A percentile compares a stretch with the other conserved stretches of the same genome.
Conservation (phyloP, 352 stramenopile genomes). For the Globisporangium nodosum region DNA sequence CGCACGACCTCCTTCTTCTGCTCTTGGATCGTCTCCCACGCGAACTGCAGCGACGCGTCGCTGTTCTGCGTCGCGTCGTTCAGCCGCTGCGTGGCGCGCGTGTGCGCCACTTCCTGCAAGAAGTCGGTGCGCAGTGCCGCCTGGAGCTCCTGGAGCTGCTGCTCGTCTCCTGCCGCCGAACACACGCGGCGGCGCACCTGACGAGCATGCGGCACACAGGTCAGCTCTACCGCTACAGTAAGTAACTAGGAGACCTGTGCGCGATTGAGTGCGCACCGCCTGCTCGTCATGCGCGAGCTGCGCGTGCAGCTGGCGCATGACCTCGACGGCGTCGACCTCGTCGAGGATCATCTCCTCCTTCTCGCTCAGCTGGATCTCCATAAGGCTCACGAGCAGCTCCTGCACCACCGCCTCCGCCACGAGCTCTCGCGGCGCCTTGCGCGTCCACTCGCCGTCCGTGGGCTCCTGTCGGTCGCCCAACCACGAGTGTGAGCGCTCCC, state of each 20-base stretch:
- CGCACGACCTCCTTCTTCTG: slow-evolving; percentile 67
- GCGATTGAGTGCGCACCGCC: slow-evolving; percentile 13
- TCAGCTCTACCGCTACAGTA: background rate
- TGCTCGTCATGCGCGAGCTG: slow-evolving; percentile 46
- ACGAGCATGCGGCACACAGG: background rate
- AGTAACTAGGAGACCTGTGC: background rate
- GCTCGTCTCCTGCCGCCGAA: slow-evolving; percentile 38
- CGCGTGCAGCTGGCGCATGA: slow-evolving; percentile 38
- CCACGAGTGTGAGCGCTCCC: too few species aligned
- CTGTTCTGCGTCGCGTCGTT: slow-evolving; percentile 26
- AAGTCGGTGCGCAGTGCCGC: slow-evolving; percentile 43
- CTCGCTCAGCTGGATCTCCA: slow-evolving; percentile 46
- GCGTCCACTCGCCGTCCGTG: slow-evolving; percentile 14
- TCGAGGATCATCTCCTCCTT: slow-evolving; percentile 50
- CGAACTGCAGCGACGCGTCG: slow-evolving; percentile 67
- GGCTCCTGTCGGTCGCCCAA: background rate
- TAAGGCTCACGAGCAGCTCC: slow-evolving; percentile 52
- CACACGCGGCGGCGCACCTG: slow-evolving; percentile 38
- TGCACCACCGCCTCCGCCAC: slow-evolving; percentile 66
- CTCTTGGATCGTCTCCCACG: slow-evolving; percentile 69
- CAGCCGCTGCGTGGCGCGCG: slow-evolving; percentile 10
- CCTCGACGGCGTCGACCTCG: slow-evolving; percentile 51
- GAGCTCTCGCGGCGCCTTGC: slow-evolving; percentile 23
- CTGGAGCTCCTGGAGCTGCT: slow-evolving; percentile 51
- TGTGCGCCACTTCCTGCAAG: slow-evolving; percentile 34